Evolutionary conservation across 495 filamentous ascomycete genomes (phyloP).

Genomic region (Aspergillus diversus): DNA sequence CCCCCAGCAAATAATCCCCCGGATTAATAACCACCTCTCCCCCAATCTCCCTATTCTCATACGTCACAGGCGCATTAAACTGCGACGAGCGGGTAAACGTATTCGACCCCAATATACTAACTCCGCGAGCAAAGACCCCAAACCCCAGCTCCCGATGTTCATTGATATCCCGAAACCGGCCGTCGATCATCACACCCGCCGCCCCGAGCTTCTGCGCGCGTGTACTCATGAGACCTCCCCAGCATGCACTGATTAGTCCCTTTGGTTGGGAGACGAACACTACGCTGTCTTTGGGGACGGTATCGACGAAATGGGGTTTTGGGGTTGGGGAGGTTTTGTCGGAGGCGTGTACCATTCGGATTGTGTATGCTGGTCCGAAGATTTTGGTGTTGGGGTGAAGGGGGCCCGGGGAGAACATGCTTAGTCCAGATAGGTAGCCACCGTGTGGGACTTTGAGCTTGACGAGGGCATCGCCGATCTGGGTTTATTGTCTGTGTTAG

Average conservation of each 20-base stretch:
- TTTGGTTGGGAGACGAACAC: constrained; percentile 61
- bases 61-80: constrained; percentile 37
- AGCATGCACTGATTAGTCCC: constrained; percentile 57
- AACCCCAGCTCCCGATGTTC: constrained; percentile 59
- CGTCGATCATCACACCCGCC: constrained; percentile 57
- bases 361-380: constrained; percentile 61
- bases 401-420: constrained; percentile 58
- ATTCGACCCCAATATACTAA: constrained; percentile 40
- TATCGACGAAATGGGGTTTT: constrained; percentile 38
- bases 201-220: constrained; percentile 48
- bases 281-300: constrained; percentile 52
- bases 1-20: constrained; percentile 61
- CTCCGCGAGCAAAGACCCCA: constrained; percentile 55
- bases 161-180: constrained; percentile 59
- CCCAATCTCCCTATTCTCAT: constrained; percentile 32
- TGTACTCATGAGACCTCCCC: constrained; percentile 62
- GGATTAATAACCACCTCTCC: constrained; percentile 54
- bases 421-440: constrained; percentile 60
- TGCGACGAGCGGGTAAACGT: constrained; percentile 30
- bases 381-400: constrained; percentile 57
- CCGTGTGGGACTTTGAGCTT: constrained; percentile 56
- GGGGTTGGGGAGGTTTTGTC: constrained; percentile 28
- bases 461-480: constrained; percentile 36
- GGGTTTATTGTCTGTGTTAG: neutral
- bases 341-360: constrained; percentile 37